Conservation (phyloP, 1,139 yeast species). For the Yamadazyma diospyri region DNA sequence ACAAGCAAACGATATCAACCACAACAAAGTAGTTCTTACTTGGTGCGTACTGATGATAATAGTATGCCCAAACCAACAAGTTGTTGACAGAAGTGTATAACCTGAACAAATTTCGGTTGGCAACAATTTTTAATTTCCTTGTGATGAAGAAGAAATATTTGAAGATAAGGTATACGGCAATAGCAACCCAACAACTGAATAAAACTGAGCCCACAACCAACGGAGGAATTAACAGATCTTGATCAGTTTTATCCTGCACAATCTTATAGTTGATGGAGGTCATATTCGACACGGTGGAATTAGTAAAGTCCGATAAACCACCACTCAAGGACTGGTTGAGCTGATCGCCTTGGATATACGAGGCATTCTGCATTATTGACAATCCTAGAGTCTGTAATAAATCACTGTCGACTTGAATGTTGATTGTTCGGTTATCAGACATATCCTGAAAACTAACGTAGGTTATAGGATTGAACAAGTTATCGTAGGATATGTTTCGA, state of each 20-base stretch:
- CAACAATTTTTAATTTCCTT: slow-evolving; percentile 13
- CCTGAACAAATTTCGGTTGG: slow-evolving; percentile 25
- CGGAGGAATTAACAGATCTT: slow-evolving; percentile 7
- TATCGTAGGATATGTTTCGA: slow-evolving; percentile 24
- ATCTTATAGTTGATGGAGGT: slow-evolving; percentile 3
- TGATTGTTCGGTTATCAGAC: slow-evolving; percentile 2
- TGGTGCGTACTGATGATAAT: slow-evolving; percentile 46
- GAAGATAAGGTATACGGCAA: slow-evolving; percentile 30
- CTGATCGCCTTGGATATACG: background rate
- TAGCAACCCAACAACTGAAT: slow-evolving; percentile 31
- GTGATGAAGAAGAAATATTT: slow-evolving; percentile 25
- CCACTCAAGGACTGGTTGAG: background rate
- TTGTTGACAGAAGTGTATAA: slow-evolving; percentile 47
- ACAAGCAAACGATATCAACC: slow-evolving; percentile 28
- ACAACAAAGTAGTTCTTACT: slow-evolving; percentile 35
- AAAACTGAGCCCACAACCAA: slow-evolving; percentile 28
- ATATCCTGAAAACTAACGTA: slow-evolving; percentile 7
- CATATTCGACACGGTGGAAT: background rate
- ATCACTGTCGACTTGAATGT: slow-evolving; percentile 6
- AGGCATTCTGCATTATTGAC: background rate
- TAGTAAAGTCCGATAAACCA: no score
- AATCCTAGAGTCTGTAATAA: slow-evolving; percentile 1
- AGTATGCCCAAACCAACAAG: slow-evolving; percentile 45
- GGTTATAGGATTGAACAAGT: slow-evolving; percentile 19
- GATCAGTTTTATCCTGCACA: background rate